Evolutionary conservation across 805 yeast genomes (phyloP), one percentile per base, ranked within the genome.

Genomic region (Yamadazyma phyllophila): DNA sequence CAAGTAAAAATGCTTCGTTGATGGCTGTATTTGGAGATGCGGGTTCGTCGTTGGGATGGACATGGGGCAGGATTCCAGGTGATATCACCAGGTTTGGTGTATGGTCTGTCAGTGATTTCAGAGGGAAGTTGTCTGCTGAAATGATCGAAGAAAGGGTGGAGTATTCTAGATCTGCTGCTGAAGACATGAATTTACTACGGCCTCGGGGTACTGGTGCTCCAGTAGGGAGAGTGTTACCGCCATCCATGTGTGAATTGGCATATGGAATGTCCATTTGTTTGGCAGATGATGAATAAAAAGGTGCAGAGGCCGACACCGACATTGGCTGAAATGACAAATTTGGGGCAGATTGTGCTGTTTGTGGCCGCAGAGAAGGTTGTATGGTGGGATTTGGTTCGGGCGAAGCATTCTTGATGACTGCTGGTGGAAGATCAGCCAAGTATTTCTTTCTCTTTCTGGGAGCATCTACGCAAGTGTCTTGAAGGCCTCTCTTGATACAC

Each of bases 381-480:
- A 20, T 20, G 24, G 24, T 20, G 9, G 31, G 31, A 10, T 29
- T 10, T 4, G 31, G 31, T 8, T 29, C 31, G 31, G 31, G 13
- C 31, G 31, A 29, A 29, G 31, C 31, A 29, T 32, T 9, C 36
- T 26, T 13, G 7, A 32, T 40, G 13, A 10, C 24, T 8, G n/a
- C 41, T 34, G 36, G 15, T 9, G 81, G 79, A 3, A 78, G 80
- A 47, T 84, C 94, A 26, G 78, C 71, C 44, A 91, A 63, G 53
- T 91, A 91, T 62, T 92, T 92, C 66, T 87, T 86, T 51, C 80
- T 74, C 65, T 89, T 90, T 39, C 98, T 70, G 2, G 94, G 94
- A 4, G 97, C 97, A 67, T 94, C 97, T 27, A 79, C 80, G 66
- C 98, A 92, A 0, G 87, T 73, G 12, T 69, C 77, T 1, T 74